These are phyloP conservation scores for Tolypocladium capitatum DNA, from an alignment of 2,329 filamentous ascomycete genomes.

Conservation along the genomic window DNA sequence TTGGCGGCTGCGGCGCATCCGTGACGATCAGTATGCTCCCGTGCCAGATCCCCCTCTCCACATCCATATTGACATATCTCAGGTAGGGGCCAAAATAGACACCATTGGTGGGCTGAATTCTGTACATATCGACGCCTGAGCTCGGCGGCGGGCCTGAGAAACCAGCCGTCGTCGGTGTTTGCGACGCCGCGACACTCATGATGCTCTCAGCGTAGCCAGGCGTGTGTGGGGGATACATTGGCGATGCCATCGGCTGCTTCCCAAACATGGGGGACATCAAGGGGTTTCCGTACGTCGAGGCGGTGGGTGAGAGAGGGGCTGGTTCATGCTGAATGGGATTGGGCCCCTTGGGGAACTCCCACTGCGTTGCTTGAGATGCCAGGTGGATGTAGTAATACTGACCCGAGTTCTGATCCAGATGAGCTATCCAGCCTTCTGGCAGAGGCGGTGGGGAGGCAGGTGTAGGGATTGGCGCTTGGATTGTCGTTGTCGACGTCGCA, in stretches of 20 bases:
- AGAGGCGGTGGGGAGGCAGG: constrained; percentile 82
- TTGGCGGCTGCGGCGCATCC: constrained; percentile 81
- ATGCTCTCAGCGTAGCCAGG: constrained; percentile 78
- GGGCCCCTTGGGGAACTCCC: constrained; percentile 96
- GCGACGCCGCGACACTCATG: constrained; percentile 63
- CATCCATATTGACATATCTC: constrained; percentile 92
- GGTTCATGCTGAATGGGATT: constrained; percentile 78
- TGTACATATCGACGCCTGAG: constrained; percentile 88
- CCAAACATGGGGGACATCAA: constrained; percentile 55
- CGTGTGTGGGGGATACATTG: constrained; percentile 69
- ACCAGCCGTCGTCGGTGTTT: constrained; percentile 64
- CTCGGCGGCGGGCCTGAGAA: constrained; percentile 81
- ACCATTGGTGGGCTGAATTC: constrained; percentile 82
- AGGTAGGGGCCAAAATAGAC: constrained; percentile 97
- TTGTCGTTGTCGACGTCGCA: constrained; percentile 25
- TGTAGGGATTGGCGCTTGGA: constrained; percentile 43
- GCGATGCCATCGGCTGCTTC: constrained; percentile 50
- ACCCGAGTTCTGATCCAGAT: constrained; percentile 86
- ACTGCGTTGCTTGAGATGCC: constrained; percentile 88
- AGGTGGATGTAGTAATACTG: constrained; percentile 99
- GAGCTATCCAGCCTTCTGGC: constrained; percentile 96
- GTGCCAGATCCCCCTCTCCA: constrained; percentile 81
- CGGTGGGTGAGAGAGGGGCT: constrained; percentile 68
- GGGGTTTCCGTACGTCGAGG: constrained; percentile 63
- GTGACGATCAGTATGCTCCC: constrained; percentile 91